Evolutionary conservation across 176 grass and related monocot genomes (phyloP).

Genomic region (Phoenix roebelenii): DNA sequence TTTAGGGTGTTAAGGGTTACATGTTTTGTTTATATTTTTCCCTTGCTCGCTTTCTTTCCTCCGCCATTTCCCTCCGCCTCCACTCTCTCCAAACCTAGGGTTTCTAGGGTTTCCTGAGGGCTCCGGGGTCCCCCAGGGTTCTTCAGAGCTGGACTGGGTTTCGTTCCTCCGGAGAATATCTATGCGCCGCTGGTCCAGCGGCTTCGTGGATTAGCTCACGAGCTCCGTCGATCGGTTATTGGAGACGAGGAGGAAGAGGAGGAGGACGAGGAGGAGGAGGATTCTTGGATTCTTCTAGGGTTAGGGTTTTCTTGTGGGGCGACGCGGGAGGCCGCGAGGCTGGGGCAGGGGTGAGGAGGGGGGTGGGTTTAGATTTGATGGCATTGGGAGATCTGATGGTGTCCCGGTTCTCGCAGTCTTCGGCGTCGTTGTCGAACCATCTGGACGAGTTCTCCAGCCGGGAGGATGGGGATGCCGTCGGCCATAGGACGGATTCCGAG

Average conservation of each 20-base stretch:
- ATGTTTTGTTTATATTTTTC: not conserved
- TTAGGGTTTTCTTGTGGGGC: not conserved
- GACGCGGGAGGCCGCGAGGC: not conserved
- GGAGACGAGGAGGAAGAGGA: slow-evolving; percentile 12
- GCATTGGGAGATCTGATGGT: slow-evolving; percentile 99
- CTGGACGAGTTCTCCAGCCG: slow-evolving; percentile 21
- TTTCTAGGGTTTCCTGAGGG: slow-evolving; percentile 3
- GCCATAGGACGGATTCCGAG: slow-evolving; percentile 4
- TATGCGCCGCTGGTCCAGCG: slow-evolving; percentile 28
- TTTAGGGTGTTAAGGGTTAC: too few relatives aligned
- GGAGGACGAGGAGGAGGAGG: slow-evolving; percentile 10
- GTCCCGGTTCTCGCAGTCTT: slow-evolving; percentile 57
- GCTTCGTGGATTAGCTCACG: slow-evolving; percentile 17
- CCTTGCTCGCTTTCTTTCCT: slow-evolving; percentile 2
- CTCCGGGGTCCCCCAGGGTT: not conserved
- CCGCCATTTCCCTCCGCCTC: slow-evolving; percentile 10
- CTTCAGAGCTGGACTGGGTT: slow-evolving; percentile 17
- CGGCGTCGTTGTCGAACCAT: slow-evolving; percentile 28
- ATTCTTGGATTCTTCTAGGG: slow-evolving; percentile 5
- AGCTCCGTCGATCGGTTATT: not conserved
- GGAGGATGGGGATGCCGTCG: not conserved
- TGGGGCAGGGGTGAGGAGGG: not conserved
- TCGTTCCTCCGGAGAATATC: slow-evolving; percentile 24
- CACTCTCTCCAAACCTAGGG: slow-evolving; percentile 20
- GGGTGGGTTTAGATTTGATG: slow-evolving; percentile 42